Conservation (phyloP, 192 early-diverging fungal genomes). For the Cetraspora pellucida region DNA sequence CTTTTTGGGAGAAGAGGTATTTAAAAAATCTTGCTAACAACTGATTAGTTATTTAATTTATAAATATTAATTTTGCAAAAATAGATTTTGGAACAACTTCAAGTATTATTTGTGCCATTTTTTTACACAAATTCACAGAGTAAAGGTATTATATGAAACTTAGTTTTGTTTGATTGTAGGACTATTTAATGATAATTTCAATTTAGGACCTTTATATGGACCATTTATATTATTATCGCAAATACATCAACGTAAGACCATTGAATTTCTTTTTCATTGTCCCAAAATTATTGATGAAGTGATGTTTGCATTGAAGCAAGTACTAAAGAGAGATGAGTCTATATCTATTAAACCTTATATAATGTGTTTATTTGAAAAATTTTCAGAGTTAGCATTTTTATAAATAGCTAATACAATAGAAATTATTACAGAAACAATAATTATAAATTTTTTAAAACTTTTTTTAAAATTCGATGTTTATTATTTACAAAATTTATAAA, state of each 20-base stretch:
- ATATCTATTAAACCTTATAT: constrained; percentile 13
- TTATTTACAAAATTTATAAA: no score
- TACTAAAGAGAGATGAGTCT: not conserved
- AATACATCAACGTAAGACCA: constrained; percentile 39
- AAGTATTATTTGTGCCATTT: constrained; percentile 39
- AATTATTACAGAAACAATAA: no score
- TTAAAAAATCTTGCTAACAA: not conserved
- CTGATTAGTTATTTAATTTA: not conserved
- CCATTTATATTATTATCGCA: constrained; percentile 41
- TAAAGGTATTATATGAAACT: constrained; percentile 27
- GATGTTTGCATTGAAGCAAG: constrained; percentile 14
- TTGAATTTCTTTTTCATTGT: constrained; percentile 46
- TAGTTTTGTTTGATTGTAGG: not conserved
- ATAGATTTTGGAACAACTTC: constrained; percentile 35
- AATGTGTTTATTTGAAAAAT: not conserved
- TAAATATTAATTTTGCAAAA: not conserved
- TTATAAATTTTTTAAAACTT: no score
- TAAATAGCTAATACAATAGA: no score
- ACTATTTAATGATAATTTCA: not conserved
- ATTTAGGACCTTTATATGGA: constrained; percentile 40
- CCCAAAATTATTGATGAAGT: constrained; percentile 24
- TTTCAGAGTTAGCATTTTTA: no score
- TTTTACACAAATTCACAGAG: constrained; percentile 39
- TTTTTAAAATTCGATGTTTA: no score
- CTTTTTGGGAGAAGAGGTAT: constrained; percentile 40